A percentile compares a stretch with the other conserved stretches of the same genome.
phyloP scores from a whole-genome alignment of 805 yeast genomes.

The Groenewaldozyma tartarivorans region DNA sequence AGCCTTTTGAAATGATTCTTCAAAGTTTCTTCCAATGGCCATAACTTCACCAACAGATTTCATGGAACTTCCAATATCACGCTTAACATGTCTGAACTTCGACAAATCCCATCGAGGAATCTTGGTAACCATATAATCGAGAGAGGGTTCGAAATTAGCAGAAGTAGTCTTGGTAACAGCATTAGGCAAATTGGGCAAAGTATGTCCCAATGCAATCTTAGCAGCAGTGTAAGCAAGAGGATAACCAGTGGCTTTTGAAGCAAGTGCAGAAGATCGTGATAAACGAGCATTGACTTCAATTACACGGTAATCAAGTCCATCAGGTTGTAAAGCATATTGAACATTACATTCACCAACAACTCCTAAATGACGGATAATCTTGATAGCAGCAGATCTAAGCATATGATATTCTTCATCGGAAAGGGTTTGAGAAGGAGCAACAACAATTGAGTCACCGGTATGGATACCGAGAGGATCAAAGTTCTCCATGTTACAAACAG shows the following conservation, averaged over 20 bases:
- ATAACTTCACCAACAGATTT: conserved; percentile 98
- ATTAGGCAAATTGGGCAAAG: conserved; percentile 90
- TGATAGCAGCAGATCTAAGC: conserved; percentile 96
- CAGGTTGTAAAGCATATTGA: conserved; percentile 93
- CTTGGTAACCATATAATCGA: conserved; percentile 93
- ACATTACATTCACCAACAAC: conserved; percentile 99
- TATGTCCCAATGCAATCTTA: conserved; percentile 88
- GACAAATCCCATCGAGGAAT: conserved; percentile 98
- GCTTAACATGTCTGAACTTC: conserved; percentile 90
- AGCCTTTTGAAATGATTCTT: conserved; percentile 96
- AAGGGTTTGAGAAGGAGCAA: conserved; percentile 96
- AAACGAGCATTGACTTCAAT: conserved; percentile 96
- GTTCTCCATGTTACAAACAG: conserved; percentile 98
- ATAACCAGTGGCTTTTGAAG: conserved; percentile 97
- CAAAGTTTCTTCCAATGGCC: conserved; percentile 97
- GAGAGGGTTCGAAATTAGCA: conserved; percentile 94
- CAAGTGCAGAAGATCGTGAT: conserved; percentile 94
- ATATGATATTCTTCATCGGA: conserved; percentile 96
- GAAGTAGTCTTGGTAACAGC: conserved; percentile 94
- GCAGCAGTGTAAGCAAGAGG: conserved; percentile 99
- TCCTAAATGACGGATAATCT: conserved; percentile 94
- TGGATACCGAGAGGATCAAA: conserved; percentile 97
- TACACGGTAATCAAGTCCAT: conserved; percentile 89
- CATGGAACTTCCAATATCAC: conserved; percentile 93
- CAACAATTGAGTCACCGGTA: conserved; percentile 98